Evolutionary conservation across 257 asterid genomes (phyloP), one percentile per base, ranked within the genome.

Genomic region (Voacanga thouarsii): DNA sequence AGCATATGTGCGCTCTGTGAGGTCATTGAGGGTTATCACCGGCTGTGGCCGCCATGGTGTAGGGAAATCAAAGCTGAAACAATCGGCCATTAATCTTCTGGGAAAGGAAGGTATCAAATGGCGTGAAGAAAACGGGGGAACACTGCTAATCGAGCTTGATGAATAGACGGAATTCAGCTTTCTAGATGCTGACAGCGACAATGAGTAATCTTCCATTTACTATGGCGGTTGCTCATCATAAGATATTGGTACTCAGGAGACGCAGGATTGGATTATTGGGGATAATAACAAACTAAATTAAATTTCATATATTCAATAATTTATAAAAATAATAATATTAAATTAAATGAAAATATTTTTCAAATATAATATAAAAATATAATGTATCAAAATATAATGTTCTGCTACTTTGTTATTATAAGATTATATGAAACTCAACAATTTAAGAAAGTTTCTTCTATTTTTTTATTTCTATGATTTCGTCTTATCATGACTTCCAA

Each of bases 21-120:
- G 84, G 80, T 82, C 84, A 80, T 93, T 95, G 86, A 84, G 97
- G 88, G 96, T 93, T 79, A 95, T 95, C 78, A 93, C 97, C 24
- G 98, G 99, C 82, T 89, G 97, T 74, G 99, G 97, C 74, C 87
- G 90, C 82, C 97, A 92, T 82, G 98, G 99, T 72, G 78, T 91
- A 64, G 98, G 97, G 88, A 93, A 90, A 85, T 93, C 98, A 3
- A 91, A 88, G 89, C 87, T 95, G 86, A 95, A 95, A 87, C 81
- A 73, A 79, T 85, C 97, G 85, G 98, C 92, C 23, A 73, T 84
- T 72, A 53, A 79, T 74, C 93, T 95, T 81, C 83, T 95, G 47
- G 84, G 87, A 82, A 87, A 78, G 28, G 97, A 93, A 87, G 93
- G 93, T 47, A 88, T 95, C 26, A 26, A 79, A 21, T 95, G 92